Evolutionary conservation across 1,139 yeast species (phyloP), one percentile per base, ranked within the genome.

Genomic region (Zygoascus meyerae): DNA sequence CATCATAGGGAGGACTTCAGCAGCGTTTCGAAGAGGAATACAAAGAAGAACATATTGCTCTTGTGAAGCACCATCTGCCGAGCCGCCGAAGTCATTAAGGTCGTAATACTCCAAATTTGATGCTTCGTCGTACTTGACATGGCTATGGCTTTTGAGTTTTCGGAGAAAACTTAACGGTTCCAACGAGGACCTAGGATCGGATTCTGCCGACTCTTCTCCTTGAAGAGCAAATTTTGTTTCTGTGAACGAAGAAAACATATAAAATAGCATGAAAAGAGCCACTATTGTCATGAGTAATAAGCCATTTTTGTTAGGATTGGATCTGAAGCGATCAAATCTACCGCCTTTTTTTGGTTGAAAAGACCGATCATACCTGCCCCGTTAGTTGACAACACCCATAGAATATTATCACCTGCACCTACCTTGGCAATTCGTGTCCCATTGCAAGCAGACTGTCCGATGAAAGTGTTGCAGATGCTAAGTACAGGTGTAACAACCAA

Each of bases 1-100:
- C 67, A 81, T 78, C 75, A 79, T 74, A 17, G 83, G 83, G 49
- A 81, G 58, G 60, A 79, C 85, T 16, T 74, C 69, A 12, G 81
- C 79, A 2, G 86, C 86, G 58, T 81, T 84, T 62, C 86, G 72
- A 50, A 81, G 62, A 5, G 87, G 87, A 33, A 81, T 81, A 56
- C 81, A 77, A 52, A 81, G 72, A 39, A 81, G 65, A 31, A 81
- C 73, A 36, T 79, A 69, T 54, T 81, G 85, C 11, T 68, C 70
- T 26, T 67, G 64, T 52, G 73, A 74, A 75, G 80, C 75, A 12
- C 85, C 85, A 44, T 75, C 72, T 5, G 66, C 58, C 14, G 73
- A 57, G 18, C 81, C 79, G 32, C 64, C 65, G 52, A 70, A 74
- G 40, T 73, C 70, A 34, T 65, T 63, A 46, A 81, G 60, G 59